phyloP scores from a whole-genome alignment of 768 basidiomycete genomes.

The Boletus rubescentipes region DNA sequence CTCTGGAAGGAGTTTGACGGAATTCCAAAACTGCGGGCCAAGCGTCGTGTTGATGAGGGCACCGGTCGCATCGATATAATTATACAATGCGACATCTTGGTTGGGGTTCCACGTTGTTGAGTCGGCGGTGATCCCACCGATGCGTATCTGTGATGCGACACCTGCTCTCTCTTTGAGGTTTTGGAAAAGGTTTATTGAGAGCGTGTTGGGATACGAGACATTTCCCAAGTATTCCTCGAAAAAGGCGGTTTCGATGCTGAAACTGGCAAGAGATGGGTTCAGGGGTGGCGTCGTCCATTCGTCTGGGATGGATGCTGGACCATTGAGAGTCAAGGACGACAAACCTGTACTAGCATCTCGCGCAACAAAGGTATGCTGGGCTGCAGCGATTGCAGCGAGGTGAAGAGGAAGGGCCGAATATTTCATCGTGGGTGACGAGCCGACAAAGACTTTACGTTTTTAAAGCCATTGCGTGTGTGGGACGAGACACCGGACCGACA shows the following conservation, averaged over 20 bases:
- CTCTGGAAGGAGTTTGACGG: slow-evolving; percentile 41
- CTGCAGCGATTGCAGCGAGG: slow-evolving; percentile 3
- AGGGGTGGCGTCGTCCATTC: slow-evolving; percentile 43
- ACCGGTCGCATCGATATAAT: slow-evolving; percentile 44
- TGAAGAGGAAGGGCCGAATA: not conserved
- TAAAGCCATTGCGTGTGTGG: no score
- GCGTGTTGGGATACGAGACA: slow-evolving; percentile 38
- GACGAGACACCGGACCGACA: no score
- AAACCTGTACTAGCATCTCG: not conserved
- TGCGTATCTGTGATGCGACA: slow-evolving; percentile 45
- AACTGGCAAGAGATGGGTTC: slow-evolving; percentile 47
- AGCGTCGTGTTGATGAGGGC: slow-evolving; percentile 51
- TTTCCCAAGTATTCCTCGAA: slow-evolving; percentile 54
- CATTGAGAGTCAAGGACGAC: slow-evolving; percentile 35
- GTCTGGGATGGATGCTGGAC: slow-evolving; percentile 41
- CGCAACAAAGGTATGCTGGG: slow-evolving; percentile 10
- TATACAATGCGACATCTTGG: slow-evolving; percentile 32
- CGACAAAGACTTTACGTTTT: no score
- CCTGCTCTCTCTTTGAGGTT: slow-evolving; percentile 47
- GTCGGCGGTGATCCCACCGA: slow-evolving; percentile 56
- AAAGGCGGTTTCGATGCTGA: slow-evolving; percentile 56
- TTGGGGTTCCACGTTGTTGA: slow-evolving; percentile 49
- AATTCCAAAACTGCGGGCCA: slow-evolving; percentile 50
- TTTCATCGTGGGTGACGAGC: slow-evolving; percentile 9
- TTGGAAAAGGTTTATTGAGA: slow-evolving; percentile 45